Conservation (phyloP, 1,139 yeast genomes). For the Suhomyces bribrorum region DNA sequence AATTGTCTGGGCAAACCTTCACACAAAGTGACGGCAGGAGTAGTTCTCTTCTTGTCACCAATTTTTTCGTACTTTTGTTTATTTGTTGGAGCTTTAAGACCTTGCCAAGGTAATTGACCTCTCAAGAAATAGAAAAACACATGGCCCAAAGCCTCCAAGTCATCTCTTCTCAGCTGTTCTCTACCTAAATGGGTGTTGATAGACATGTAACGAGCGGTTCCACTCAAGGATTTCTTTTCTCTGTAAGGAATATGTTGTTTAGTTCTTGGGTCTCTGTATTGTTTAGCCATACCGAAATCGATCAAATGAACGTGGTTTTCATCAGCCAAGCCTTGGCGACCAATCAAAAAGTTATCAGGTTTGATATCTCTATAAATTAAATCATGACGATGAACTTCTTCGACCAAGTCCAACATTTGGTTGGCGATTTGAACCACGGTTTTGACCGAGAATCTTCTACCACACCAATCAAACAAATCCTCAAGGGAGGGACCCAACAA, state of each 20-base stretch:
- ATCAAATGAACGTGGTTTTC: conserved; percentile 63
- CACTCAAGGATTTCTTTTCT: conserved; percentile 90
- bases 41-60: conserved; percentile 90
- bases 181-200: conserved; percentile 96
- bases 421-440: conserved; percentile 89
- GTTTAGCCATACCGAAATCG: conserved; percentile 98
- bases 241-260: conserved; percentile 95
- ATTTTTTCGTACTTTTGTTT: conserved; percentile 95
- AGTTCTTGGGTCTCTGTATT: conserved; percentile 91
- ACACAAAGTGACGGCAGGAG: conserved; percentile 76
- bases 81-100: conserved; percentile 96
- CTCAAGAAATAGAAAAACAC: conserved; percentile 90
- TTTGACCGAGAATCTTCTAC: conserved; percentile 81
- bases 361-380: conserved; percentile 92
- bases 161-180: conserved; percentile 95
- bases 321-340: conserved; percentile 59
- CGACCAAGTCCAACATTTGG: conserved; percentile 87
- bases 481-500: conserved; percentile 93
- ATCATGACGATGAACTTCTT: conserved; percentile 85
- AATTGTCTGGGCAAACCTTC: conserved; percentile 84
- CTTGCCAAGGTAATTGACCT: conserved; percentile 98
- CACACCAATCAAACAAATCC: conserved; percentile 98
- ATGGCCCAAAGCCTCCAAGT: conserved; percentile 92
- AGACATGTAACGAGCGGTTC: conserved; percentile 97
- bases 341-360: conserved; percentile 92